Percentiles rank a stretch among this genome's conserved stretches.
Conservation (phyloP, 331 rosid genomes). For the Dryas integrifolia region DNA sequence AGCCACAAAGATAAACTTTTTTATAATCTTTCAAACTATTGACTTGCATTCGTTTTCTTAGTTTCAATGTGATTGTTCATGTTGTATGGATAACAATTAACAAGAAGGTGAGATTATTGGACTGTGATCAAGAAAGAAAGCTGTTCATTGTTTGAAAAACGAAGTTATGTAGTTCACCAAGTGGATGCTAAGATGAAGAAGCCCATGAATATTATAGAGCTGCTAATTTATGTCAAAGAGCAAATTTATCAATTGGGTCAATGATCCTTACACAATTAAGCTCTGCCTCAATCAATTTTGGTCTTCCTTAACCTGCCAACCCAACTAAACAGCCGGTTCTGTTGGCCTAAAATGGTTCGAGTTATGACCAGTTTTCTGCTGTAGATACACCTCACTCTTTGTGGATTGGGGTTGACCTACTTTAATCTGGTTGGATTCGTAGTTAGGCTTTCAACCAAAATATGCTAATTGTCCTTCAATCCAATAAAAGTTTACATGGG, state of each 20-base stretch:
- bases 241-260: neutral
- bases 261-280: neutral
- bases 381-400: neutral
- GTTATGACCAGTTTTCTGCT: neutral
- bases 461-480: neutral
- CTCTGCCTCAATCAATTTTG: neutral
- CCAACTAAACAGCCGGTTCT: constrained; percentile 13
- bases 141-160: neutral
- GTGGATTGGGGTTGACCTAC: constrained; percentile 23
- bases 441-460: neutral
- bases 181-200: neutral
- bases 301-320: constrained; percentile 13
- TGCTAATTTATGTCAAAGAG: neutral
- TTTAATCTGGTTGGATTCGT: neutral
- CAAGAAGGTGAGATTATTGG: neutral
- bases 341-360: constrained; percentile 37
- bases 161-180: neutral
- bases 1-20: neutral
- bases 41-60: neutral
- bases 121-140: neutral
- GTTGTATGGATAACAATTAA: neutral
- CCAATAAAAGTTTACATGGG: too few relatives aligned
- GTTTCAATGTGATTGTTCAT: neutral
- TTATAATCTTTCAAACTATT: neutral
- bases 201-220: neutral